Conservation (phyloP, 2,329 filamentous ascomycete genomes). For the Passalora sequoiae region DNA sequence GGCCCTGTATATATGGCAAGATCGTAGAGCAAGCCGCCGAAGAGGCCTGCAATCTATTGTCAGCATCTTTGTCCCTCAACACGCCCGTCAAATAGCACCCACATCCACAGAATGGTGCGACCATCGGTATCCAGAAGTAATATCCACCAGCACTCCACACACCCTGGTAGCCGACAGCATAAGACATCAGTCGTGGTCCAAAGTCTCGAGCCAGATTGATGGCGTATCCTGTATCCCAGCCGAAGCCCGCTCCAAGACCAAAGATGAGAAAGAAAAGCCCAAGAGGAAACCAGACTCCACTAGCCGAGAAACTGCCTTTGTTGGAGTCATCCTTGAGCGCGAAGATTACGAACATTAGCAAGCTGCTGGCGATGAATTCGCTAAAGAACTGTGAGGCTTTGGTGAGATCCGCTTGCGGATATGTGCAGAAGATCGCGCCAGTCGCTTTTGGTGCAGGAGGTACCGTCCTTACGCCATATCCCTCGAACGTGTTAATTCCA, state of each 20-base stretch:
- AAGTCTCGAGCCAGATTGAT: constrained; percentile 67
- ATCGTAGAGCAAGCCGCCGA: constrained; percentile 64
- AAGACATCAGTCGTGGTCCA: constrained; percentile 62
- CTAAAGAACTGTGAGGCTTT: constrained; percentile 64
- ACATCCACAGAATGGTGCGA: constrained; percentile 59
- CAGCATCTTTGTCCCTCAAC: background rate
- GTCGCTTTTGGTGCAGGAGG: constrained; percentile 53
- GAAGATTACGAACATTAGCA: constrained; percentile 67
- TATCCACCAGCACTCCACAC: constrained; percentile 60
- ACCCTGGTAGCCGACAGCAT: constrained; percentile 60
- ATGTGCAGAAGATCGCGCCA: constrained; percentile 65
- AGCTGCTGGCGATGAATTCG: constrained; percentile 61
- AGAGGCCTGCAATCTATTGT: constrained; percentile 33
- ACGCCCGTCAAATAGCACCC: background rate
- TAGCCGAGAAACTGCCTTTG: constrained; percentile 31
- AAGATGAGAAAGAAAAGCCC: constrained; percentile 62
- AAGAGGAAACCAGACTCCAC: constrained; percentile 50
- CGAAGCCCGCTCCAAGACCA: constrained; percentile 62
- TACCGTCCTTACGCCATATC: constrained; percentile 58
- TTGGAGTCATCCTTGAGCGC: constrained; percentile 55
- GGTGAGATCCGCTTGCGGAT: constrained; percentile 59
- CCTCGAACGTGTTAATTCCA: constrained; percentile 58
- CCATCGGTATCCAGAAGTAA: constrained; percentile 64
- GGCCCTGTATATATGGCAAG: constrained; percentile 59
- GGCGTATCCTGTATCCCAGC: constrained; percentile 64